phyloP scores from a whole-genome alignment of 805 yeast genomes.

The Wickerhamomyces pijperi region DNA sequence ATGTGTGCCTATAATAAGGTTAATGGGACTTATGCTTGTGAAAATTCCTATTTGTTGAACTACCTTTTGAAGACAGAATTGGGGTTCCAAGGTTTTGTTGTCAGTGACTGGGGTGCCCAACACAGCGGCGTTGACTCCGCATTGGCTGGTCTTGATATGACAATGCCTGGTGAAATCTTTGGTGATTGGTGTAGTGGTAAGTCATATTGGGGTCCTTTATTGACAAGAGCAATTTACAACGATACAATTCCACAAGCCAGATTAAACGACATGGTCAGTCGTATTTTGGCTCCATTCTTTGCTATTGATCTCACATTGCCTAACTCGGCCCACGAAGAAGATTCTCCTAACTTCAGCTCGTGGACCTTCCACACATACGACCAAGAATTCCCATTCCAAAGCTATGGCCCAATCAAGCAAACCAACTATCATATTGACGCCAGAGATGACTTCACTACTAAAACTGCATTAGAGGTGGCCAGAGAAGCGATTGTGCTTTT shows the following conservation, averaged over 20 bases:
- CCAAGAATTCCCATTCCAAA: slow-evolving; percentile 42
- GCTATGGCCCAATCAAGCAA: slow-evolving; percentile 40
- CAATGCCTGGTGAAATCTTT: slow-evolving; percentile 50
- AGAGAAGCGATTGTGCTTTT: slow-evolving; percentile 45
- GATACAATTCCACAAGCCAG: slow-evolving; percentile 41
- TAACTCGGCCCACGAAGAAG: slow-evolving; percentile 28
- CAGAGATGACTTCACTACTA: slow-evolving; percentile 33
- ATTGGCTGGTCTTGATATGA: slow-evolving; percentile 52
- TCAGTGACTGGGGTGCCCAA: slow-evolving; percentile 59
- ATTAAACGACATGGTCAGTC: slow-evolving; percentile 50
- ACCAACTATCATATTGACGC: slow-evolving; percentile 47
- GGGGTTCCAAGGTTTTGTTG: slow-evolving; percentile 60
- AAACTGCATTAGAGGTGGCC: slow-evolving; percentile 41
- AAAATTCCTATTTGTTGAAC: slow-evolving; percentile 44
- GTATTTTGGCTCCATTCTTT: slow-evolving; percentile 48
- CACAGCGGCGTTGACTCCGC: slow-evolving; percentile 46
- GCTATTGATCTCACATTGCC: slow-evolving; percentile 26
- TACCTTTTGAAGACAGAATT: slow-evolving; percentile 46
- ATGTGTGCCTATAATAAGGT: slow-evolving; percentile 51
- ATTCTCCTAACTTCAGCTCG: slow-evolving; percentile 42
- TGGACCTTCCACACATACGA: slow-evolving; percentile 48
- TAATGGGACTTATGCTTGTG: slow-evolving; percentile 48
- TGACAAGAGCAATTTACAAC: slow-evolving; percentile 44
- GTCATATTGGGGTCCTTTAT: slow-evolving; percentile 46
- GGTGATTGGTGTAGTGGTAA: slow-evolving; percentile 43